Evolutionary conservation across 208 protist genomes (phyloP).

Genomic region (Phytomonas francai): DNA sequence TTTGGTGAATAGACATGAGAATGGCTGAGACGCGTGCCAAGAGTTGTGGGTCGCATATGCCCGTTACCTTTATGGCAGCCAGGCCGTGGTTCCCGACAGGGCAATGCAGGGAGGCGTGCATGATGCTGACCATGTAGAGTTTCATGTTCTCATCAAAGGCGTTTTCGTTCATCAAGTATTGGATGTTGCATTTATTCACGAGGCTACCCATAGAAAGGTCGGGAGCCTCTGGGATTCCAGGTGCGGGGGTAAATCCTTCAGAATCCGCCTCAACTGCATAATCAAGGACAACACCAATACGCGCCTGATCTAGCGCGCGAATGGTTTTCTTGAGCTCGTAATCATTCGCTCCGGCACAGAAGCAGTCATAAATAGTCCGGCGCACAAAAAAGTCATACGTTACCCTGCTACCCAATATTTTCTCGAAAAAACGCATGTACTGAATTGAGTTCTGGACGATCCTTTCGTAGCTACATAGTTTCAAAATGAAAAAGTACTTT

Average conservation of each 20-base stretch:
- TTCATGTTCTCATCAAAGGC: constrained; percentile 90
- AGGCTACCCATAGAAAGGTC: constrained; percentile 65
- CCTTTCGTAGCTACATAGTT: constrained; percentile 53
- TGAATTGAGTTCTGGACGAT: constrained; percentile 70
- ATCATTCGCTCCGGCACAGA: constrained; percentile 91
- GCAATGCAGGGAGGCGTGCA: constrained; percentile 70
- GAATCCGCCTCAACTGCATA: constrained; percentile 92
- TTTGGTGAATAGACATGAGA: constrained; percentile 80
- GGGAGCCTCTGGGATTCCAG: constrained; percentile 33
- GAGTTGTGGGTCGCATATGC: constrained; percentile 87
- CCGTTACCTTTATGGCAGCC: constrained; percentile 88
- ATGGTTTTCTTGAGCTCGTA: constrained; percentile 79
- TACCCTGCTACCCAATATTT: constrained; percentile 57
- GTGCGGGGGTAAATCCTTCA: constrained; percentile 56
- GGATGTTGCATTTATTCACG: constrained; percentile 51
- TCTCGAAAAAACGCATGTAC: constrained; percentile 63
- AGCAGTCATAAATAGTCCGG: constrained; percentile 90
- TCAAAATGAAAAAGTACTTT: constrained; percentile 64
- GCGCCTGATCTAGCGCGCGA: constrained; percentile 40
- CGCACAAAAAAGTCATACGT: constrained; percentile 80
- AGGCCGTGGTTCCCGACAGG: constrained; percentile 53
- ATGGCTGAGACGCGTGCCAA: constrained; percentile 84
- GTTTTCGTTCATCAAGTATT: constrained; percentile 53
- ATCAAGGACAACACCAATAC: constrained; percentile 91
- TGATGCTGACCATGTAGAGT: constrained; percentile 88